Evolutionary conservation across 148 eudicot species (phyloP).

Genomic region (Oxyria digyna): DNA sequence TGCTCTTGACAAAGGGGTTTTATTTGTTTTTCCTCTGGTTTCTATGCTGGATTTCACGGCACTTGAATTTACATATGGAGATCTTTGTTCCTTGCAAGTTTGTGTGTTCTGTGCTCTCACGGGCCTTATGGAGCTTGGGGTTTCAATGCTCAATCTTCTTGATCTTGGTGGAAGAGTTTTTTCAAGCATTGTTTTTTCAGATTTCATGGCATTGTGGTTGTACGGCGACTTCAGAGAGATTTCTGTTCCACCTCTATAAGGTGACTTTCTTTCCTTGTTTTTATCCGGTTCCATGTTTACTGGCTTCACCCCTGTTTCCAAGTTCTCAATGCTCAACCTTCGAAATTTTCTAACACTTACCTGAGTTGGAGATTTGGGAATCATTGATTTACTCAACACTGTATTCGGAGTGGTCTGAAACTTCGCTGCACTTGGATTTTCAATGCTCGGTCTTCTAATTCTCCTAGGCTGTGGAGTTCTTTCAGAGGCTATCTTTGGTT

Average conservation of each 20-base stretch:
- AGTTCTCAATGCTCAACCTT: slow-evolving; percentile 27
- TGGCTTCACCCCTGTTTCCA: slow-evolving; percentile 12
- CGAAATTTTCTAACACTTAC: slow-evolving; percentile 11
- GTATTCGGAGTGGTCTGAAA: not conserved
- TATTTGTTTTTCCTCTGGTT: slow-evolving; percentile 9
- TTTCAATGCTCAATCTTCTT: slow-evolving; percentile 8
- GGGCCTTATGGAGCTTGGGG: slow-evolving; percentile 4
- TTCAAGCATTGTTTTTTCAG: slow-evolving; percentile 10
- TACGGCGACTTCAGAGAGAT: slow-evolving; percentile 17
- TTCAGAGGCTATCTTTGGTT: slow-evolving; percentile 17
- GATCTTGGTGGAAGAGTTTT: slow-evolving; percentile 10
- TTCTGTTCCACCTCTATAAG: too few relatives aligned
- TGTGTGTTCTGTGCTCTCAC: not conserved
- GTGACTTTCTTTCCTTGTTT: slow-evolving; percentile 12
- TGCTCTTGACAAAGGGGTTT: slow-evolving; percentile 29
- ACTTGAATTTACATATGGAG: slow-evolving; percentile 20
- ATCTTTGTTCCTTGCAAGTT: slow-evolving; percentile 15
- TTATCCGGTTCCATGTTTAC: slow-evolving; percentile 10
- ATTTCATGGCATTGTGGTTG: slow-evolving; percentile 17
- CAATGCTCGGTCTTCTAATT: slow-evolving; percentile 27
- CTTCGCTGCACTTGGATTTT: slow-evolving; percentile 15
- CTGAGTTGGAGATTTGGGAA: slow-evolving; percentile 12
- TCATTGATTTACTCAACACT: slow-evolving; percentile 6
- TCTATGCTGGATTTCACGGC: too few relatives aligned
- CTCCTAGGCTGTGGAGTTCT: slow-evolving; percentile 24